These are phyloP conservation scores for Rosa persica DNA, from an alignment of 306 rosid species.

Conservation along the genomic window DNA sequence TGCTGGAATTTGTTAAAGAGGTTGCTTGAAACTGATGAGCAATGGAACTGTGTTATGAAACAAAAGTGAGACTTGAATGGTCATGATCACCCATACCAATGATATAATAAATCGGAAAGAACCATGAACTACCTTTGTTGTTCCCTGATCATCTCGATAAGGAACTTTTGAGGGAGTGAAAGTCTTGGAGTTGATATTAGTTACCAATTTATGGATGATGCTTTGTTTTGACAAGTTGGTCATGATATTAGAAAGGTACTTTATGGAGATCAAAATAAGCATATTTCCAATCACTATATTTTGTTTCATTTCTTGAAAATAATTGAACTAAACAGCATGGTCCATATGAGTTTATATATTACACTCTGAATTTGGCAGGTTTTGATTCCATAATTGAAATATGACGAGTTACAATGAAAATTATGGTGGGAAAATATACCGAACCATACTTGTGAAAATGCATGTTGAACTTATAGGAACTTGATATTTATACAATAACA, in stretches of 20 bases:
- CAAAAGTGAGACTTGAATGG: not conserved
- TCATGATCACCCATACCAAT: not conserved
- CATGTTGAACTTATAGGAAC: not conserved
- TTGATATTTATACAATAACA: not conserved
- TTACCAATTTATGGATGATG: not conserved
- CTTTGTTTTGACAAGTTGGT: too few species aligned
- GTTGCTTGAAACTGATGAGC: not conserved
- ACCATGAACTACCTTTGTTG: not conserved
- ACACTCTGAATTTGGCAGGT: not conserved
- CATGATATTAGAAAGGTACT: not conserved
- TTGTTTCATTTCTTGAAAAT: too few species aligned
- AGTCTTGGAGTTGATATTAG: not conserved
- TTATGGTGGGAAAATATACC: not conserved
- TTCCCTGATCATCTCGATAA: not conserved
- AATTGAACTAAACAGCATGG: too few species aligned
- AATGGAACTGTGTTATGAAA: not conserved
- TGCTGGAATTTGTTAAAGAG: not conserved
- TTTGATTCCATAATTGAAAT: not conserved
- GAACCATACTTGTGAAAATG: not conserved
- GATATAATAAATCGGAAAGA: not conserved
- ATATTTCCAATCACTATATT: not conserved
- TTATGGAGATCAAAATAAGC: not conserved
- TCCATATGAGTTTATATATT: not conserved
- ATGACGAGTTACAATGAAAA: not conserved
- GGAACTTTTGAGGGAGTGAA: not conserved